Evolutionary conservation across 495 filamentous ascomycete species (phyloP).

Genomic region (Hyaloscypha bicolor): DNA sequence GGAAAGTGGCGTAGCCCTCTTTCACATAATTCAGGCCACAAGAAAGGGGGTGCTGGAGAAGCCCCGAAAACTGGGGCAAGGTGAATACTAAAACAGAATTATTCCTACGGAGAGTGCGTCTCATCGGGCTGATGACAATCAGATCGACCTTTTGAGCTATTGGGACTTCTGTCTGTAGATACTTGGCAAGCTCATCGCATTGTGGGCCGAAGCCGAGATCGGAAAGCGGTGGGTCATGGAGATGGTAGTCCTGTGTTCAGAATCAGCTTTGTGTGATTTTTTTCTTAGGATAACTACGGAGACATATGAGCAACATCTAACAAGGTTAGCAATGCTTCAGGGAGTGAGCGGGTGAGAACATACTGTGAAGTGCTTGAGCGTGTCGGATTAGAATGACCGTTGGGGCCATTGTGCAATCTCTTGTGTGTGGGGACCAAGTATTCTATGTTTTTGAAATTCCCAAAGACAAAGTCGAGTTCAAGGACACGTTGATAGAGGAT

Average conservation of each 20-base stretch:
- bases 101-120: conserved; percentile 47
- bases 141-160: conserved; percentile 53
- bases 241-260: conserved; percentile 46
- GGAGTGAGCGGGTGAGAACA: conserved; percentile 13
- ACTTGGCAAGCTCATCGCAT: conserved; percentile 48
- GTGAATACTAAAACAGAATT: too few relatives aligned
- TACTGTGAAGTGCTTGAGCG: conserved; percentile 60
- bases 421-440: too few relatives aligned
- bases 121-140: conserved; percentile 60
- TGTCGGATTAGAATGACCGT: conserved; percentile 62
- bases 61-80: too few relatives aligned
- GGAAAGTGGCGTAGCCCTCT: too few relatives aligned
- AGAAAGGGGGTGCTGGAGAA: too few relatives aligned
- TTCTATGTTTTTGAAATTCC: too few relatives aligned
- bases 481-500: not conserved
- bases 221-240: conserved; percentile 58
- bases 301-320: conserved; percentile 34
- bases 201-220: conserved; percentile 52
- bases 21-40: too few relatives aligned
- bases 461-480: too few relatives aligned
- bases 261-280: conserved; percentile 12
- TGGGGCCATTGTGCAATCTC: conserved; percentile 48
- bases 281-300: conserved; percentile 5
- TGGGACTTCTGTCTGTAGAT: conserved; percentile 46
- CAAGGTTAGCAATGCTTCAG: conserved; percentile 26